Percentiles rank a stretch among this genome's conserved stretches.
These are phyloP conservation scores for Hibiscus syriacus DNA, from an alignment of 345 rosid genomes.

Conservation along the genomic window DNA sequence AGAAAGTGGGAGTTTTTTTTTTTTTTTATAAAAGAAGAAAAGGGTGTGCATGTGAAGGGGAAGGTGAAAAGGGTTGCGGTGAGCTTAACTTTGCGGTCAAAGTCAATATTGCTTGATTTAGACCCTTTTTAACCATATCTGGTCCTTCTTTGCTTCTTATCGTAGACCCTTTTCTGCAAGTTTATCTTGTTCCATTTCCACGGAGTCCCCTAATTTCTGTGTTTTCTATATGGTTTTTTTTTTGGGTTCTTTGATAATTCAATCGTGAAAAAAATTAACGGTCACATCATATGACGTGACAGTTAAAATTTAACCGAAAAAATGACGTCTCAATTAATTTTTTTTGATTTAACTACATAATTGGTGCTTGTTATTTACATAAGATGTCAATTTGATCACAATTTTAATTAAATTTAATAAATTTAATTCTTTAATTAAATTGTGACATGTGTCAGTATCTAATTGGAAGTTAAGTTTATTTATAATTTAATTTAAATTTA, in stretches of 20 bases:
- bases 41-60: conserved; percentile 5
- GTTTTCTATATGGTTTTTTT: background rate
- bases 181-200: background rate
- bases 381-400: too few species aligned
- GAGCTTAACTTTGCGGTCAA: background rate
- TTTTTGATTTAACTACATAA: too few species aligned
- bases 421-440: too few species aligned
- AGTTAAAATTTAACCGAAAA: too few species aligned
- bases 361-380: too few species aligned
- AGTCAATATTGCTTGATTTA: background rate
- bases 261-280: too few species aligned
- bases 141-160: background rate
- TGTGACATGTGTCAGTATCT: too few species aligned
- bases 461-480: too few species aligned
- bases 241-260: background rate
- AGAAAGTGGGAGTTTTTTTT: background rate
- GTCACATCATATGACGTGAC: too few species aligned
- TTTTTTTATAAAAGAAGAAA: background rate
- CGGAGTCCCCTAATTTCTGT: background rate
- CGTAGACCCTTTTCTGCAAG: background rate
- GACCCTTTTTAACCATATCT: background rate
- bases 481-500: too few species aligned
- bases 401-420: too few species aligned
- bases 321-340: too few species aligned
- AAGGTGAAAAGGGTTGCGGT: background rate